Evolutionary conservation across 352 stramenopile species (phyloP), one percentile per base, ranked within the genome.

Genomic region (Phytopythium aichiense): DNA sequence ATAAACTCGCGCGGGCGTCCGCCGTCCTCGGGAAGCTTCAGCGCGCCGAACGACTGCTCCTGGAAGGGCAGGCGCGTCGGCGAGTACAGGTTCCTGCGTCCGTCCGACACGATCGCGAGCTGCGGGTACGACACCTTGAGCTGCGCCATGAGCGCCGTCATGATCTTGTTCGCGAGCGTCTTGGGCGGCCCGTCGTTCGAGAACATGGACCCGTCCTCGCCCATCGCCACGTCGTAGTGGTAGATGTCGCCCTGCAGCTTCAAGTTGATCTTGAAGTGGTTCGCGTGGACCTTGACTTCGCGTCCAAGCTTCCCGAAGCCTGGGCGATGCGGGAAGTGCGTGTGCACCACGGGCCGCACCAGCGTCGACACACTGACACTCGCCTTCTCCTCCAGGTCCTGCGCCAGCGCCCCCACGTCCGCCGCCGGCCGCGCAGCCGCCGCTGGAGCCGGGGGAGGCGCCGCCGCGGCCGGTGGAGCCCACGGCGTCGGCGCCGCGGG

Each of bases 161-260:
- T 88, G 58, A 92, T 80, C 66, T 84, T 80, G 31, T 67, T 59
- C 11, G 77, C 80, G 5, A 92, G 59, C 22, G 71, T 31, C 58
- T 89, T 92, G 38, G 81, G 77, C 9, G 78, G 79, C 0, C 73
- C 73, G 7, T 86, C 79, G 20, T 82, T 77, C 25, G 67, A 61
- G 40, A 79, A 83, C 23, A 62, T 72, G 7, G 59, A 56, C 0
- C 69, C 77, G 30, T 56, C 51, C 56, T 84, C 67, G 1, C 65
- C 68, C 61, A 92, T 83, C 50, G 75, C 56, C 2, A 87, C 81
- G 58, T 92, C 84, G 63, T 92, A 92, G 73, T 92, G 84, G 56
- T 75, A 92, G 6, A 88, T 60, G 49, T 91, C 81, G 4, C 72
- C 79, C 0, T 69, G 54, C 16, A 71, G 64, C 12, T 72, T 80